These are phyloP conservation scores for Candida pseudoviswanathii DNA, from an alignment of 1,139 yeast species.

Conservation along the genomic window DNA sequence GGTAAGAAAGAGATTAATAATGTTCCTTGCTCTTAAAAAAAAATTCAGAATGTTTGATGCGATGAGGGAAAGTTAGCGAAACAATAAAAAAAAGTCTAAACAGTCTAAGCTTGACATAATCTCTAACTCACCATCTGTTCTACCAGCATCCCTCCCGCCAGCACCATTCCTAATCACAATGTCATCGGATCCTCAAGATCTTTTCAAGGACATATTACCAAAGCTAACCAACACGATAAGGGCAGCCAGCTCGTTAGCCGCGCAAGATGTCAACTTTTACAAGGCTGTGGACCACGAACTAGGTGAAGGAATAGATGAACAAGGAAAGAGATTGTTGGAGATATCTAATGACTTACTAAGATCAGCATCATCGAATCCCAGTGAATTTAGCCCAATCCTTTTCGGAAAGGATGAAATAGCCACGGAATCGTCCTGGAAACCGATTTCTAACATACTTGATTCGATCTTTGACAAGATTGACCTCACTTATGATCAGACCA, in stretches of 20 bases:
- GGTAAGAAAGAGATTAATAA: too few relatives aligned
- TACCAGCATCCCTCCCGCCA: not conserved
- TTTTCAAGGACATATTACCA: conserved; percentile 35
- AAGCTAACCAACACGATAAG: conserved; percentile 60
- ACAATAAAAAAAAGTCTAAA: conserved; percentile 1
- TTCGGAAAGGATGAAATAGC: conserved; percentile 40
- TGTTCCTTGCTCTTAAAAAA: not conserved
- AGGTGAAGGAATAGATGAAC: conserved; percentile 40
- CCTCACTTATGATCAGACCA: conserved; percentile 53
- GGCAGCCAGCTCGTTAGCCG: conserved; percentile 70
- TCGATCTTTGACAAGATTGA: conserved; percentile 72
- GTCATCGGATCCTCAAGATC: conserved; percentile 13
- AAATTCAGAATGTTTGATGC: not conserved
- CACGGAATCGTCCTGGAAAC: conserved; percentile 55
- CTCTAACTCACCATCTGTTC: not conserved
- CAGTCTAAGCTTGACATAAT: not conserved
- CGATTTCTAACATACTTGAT: conserved; percentile 66
- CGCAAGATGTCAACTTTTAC: conserved; percentile 79
- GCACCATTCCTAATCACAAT: conserved; percentile 1
- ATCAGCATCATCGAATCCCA: conserved; percentile 25
- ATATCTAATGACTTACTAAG: conserved; percentile 56
- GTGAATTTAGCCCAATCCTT: conserved; percentile 24
- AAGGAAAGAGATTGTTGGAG: conserved; percentile 48
- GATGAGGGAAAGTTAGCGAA: conserved; percentile 5
- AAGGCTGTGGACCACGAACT: conserved; percentile 63